Percentiles rank a stretch among this genome's conserved stretches.
phyloP scores from a whole-genome alignment of 2,329 filamentous ascomycete species.

The Pyrenochaeta sp. region DNA sequence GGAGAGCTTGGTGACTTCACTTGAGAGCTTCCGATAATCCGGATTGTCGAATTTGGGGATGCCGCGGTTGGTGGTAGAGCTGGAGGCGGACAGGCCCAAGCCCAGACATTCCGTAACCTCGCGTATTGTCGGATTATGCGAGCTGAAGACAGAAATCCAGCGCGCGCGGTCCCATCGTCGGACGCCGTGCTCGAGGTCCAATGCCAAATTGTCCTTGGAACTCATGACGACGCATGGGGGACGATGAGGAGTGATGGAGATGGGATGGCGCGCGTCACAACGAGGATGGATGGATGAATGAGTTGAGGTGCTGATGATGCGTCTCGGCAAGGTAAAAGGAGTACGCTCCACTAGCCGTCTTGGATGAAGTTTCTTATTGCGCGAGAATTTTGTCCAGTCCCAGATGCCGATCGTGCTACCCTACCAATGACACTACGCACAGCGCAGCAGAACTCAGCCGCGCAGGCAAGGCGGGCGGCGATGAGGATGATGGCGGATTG shows the following conservation, averaged over 20 bases:
- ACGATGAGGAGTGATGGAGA: conserved; percentile 23
- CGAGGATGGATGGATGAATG: conserved; percentile 24
- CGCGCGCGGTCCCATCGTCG: conserved; percentile 45
- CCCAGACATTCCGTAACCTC: conserved; percentile 49
- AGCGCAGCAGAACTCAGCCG: background rate
- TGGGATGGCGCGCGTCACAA: conserved; percentile 32
- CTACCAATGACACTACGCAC: conserved; percentile 11
- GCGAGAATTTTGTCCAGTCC: conserved; percentile 35
- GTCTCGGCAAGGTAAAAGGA: conserved; percentile 40
- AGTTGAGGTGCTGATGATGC: conserved; percentile 14
- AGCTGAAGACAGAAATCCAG: conserved; percentile 49
- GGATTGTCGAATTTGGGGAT: conserved; percentile 51
- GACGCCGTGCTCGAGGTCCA: conserved; percentile 43
- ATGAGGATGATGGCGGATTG: conserved; percentile 14
- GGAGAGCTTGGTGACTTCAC: conserved; percentile 46
- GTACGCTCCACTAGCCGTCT: conserved; percentile 37
- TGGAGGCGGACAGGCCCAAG: conserved; percentile 45
- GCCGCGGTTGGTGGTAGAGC: conserved; percentile 47
- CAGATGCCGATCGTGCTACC: conserved; percentile 32
- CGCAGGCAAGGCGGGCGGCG: background rate
- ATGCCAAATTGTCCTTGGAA: conserved; percentile 39
- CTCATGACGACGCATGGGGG: conserved; percentile 41
- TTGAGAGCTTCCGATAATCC: conserved; percentile 47
- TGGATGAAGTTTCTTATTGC: conserved; percentile 38
- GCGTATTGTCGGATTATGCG: conserved; percentile 49